Conservation (phyloP, 1,139 yeast species). For the Kluyveromyces sp. region DNA sequence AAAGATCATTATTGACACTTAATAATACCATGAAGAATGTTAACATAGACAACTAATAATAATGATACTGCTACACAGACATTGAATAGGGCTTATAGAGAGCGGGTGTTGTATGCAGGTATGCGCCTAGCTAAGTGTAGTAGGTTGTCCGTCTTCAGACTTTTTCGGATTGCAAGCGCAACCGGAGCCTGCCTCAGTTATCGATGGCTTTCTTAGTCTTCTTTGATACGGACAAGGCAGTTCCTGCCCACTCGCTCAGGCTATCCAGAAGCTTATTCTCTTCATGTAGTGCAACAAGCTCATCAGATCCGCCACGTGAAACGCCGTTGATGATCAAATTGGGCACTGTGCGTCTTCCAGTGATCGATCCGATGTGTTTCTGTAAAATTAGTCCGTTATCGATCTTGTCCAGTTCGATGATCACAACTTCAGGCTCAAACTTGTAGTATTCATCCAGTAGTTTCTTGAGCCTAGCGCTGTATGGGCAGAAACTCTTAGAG, state of each 20-base stretch:
- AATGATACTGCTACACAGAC: too few species aligned
- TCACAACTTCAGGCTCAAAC: constrained; percentile 61
- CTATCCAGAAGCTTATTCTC: constrained; percentile 15
- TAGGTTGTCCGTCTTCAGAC: too few species aligned
- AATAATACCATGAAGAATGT: not conserved
- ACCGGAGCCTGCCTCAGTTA: not conserved
- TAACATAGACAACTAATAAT: not conserved
- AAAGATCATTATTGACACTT: not conserved
- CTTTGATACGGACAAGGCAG: not conserved
- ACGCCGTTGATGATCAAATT: constrained; percentile 57
- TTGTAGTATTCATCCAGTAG: constrained; percentile 55
- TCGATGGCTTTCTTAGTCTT: not conserved
- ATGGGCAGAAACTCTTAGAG: constrained; percentile 71
- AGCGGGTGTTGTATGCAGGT: too few species aligned
- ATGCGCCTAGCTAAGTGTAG: too few species aligned
- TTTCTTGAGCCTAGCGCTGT: constrained; percentile 61
- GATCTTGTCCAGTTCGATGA: constrained; percentile 81
- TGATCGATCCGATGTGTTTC: constrained; percentile 45
- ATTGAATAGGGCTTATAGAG: too few species aligned
- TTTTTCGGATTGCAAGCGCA: too few species aligned
- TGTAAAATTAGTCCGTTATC: constrained; percentile 58
- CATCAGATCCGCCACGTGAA: constrained; percentile 77
- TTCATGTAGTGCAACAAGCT: constrained; percentile 54
- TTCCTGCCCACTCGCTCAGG: constrained; percentile 21
- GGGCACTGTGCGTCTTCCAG: constrained; percentile 68